phyloP scores from a whole-genome alignment of 768 basidiomycete species.

The Russula compacta region DNA sequence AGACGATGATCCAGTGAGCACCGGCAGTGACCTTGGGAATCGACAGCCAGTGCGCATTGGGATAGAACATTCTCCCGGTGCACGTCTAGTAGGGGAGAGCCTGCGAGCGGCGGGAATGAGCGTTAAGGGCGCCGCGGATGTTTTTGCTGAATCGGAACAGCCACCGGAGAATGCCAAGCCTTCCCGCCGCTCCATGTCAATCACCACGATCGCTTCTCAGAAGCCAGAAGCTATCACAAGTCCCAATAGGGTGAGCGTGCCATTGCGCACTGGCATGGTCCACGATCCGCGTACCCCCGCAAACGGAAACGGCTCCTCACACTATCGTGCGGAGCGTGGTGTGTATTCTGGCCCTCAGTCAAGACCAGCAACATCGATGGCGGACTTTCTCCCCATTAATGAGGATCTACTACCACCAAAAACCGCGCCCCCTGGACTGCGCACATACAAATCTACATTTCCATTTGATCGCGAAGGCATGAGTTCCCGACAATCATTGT shows the following conservation, averaged over 20 bases:
- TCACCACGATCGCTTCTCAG: background rate
- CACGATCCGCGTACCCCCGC: constrained; percentile 21
- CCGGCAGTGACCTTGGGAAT: constrained; percentile 30
- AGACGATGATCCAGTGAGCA: constrained; percentile 18
- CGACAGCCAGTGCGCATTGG: constrained; percentile 53
- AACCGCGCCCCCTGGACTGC: constrained; percentile 32
- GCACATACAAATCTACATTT: constrained; percentile 37
- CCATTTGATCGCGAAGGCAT: constrained; percentile 24
- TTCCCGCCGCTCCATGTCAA: background rate
- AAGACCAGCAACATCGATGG: constrained; percentile 30
- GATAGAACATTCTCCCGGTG: constrained; percentile 56
- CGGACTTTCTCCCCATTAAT: constrained; percentile 19
- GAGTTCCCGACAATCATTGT: background rate
- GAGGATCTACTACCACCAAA: constrained; percentile 27
- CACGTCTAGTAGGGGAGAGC: constrained; percentile 59
- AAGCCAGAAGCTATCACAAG: background rate
- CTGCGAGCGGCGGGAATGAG: constrained; percentile 63
- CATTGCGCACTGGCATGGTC: constrained; percentile 5
- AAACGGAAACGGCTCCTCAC: constrained; percentile 11
- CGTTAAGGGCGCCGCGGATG: constrained; percentile 28
- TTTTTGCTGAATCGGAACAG: constrained; percentile 24
- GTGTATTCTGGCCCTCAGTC: constrained; percentile 12
- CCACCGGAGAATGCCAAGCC: background rate
- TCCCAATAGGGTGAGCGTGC: background rate
- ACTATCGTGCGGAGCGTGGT: constrained; percentile 9